Conservation (phyloP, 768 basidiomycete genomes). For the Mycena maculata region DNA sequence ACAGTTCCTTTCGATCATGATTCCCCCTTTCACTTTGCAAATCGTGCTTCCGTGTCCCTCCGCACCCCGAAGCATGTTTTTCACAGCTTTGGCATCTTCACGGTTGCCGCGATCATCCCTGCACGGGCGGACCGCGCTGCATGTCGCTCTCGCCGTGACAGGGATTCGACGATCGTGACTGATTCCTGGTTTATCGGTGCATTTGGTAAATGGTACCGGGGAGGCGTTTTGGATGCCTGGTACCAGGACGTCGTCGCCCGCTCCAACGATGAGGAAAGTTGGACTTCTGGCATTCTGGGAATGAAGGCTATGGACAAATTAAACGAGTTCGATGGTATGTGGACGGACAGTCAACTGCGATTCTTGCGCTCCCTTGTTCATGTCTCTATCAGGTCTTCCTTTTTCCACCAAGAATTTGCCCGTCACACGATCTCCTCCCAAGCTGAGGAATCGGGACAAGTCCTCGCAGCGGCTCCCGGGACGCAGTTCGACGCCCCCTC, state of each 20-base stretch:
- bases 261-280: conserved; percentile 76
- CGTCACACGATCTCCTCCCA: conserved; percentile 64
- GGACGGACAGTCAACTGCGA: conserved; percentile 34
- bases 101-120: conserved; percentile 82
- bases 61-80: conserved; percentile 92
- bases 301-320: conserved; percentile 79
- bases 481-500: conserved; percentile 83
- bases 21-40: conserved; percentile 86
- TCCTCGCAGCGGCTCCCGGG: conserved; percentile 58
- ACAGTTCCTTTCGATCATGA: conserved; percentile 48
- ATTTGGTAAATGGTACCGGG: conserved; percentile 93
- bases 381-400: conserved; percentile 55
- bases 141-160: conserved; percentile 49
- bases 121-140: conserved; percentile 42
- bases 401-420: conserved; percentile 62
- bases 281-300: conserved; percentile 81
- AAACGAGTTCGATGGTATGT: conserved; percentile 72
- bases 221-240: conserved; percentile 84
- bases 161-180: conserved; percentile 64
- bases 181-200: conserved; percentile 93
- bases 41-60: conserved; percentile 91
- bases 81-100: conserved; percentile 88
- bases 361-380: conserved; percentile 24
- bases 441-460: conserved; percentile 67
- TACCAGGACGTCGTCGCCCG: conserved; percentile 75